Evolutionary conservation across 2,329 filamentous ascomycete genomes (phyloP).

Genomic region (Helminthosporium solani): DNA sequence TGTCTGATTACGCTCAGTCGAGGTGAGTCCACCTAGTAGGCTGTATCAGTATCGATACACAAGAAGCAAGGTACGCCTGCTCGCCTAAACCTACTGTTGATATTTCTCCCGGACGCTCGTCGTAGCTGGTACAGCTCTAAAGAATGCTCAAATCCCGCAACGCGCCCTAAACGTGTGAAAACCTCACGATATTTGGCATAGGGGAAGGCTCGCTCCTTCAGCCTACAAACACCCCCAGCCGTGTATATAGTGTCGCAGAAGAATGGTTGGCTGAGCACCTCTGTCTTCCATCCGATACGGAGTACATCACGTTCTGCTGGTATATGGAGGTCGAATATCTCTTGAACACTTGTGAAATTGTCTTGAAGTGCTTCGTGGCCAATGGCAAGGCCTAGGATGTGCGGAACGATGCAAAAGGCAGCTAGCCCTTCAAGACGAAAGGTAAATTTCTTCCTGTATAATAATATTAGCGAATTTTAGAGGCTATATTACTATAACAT

Average conservation of each 20-base stretch:
- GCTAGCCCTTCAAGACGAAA: constrained; percentile 6
- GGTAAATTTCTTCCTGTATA: constrained; percentile 9
- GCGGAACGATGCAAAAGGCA: constrained; percentile 8
- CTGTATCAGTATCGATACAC: background rate
- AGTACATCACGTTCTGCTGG: constrained; percentile 6
- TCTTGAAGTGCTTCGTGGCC: constrained; percentile 6
- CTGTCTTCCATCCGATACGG: constrained; percentile 6
- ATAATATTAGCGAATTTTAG: constrained; percentile 2
- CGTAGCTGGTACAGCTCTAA: constrained; percentile 8
- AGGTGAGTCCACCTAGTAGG: background rate
- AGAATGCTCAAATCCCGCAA: constrained; percentile 5
- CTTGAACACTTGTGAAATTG: constrained; percentile 7
- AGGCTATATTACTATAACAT: constrained; percentile 2
- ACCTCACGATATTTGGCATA: constrained; percentile 3
- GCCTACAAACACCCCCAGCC: background rate
- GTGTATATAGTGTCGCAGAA: background rate
- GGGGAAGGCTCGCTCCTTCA: background rate
- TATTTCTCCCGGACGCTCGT: constrained; percentile 3
- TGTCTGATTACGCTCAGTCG: constrained; percentile 13
- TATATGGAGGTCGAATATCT: constrained; percentile 10
- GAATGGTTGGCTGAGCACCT: constrained; percentile 9
- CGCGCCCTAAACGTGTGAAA: constrained; percentile 6
- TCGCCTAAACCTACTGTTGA: constrained; percentile 2
- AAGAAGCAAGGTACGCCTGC: background rate
- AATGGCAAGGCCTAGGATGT: constrained; percentile 4